Conservation (phyloP, 495 filamentous ascomycete genomes). For the Immersiella caudata region DNA sequence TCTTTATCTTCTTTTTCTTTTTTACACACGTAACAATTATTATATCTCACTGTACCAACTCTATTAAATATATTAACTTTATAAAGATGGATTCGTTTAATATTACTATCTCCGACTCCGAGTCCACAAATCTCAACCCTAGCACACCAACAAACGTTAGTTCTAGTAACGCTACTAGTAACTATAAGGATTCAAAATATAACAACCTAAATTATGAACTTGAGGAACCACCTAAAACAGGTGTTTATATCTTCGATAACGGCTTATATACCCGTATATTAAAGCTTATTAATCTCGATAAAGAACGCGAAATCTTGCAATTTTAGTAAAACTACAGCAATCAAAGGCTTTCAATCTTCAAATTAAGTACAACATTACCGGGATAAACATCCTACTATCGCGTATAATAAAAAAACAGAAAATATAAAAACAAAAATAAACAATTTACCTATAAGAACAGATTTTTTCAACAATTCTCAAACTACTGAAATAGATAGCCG, state of each 20-base stretch:
- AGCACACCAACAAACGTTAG: not conserved
- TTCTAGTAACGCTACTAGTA: slow-evolving; percentile 4
- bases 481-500: not conserved
- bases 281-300: not conserved
- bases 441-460: not conserved
- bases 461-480: not conserved
- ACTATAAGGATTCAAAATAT: not conserved
- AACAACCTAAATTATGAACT: not conserved
- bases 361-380: not conserved
- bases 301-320: not conserved
- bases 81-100: not conserved
- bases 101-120: not conserved
- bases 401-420: not conserved
- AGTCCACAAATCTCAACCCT: not conserved
- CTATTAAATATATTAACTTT: not conserved
- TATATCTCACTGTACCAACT: not conserved
- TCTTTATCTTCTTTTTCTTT: not conserved
- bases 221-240: too few species aligned
- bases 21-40: not conserved
- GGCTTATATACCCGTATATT: too few species aligned
- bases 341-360: not conserved
- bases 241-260: too few species aligned
- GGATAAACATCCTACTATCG: not conserved
- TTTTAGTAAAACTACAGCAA: not conserved
- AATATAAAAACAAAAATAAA: not conserved